These are phyloP conservation scores for Trametes sp. DNA, from an alignment of 1,284 basidiomycete genomes.

Conservation along the genomic window DNA sequence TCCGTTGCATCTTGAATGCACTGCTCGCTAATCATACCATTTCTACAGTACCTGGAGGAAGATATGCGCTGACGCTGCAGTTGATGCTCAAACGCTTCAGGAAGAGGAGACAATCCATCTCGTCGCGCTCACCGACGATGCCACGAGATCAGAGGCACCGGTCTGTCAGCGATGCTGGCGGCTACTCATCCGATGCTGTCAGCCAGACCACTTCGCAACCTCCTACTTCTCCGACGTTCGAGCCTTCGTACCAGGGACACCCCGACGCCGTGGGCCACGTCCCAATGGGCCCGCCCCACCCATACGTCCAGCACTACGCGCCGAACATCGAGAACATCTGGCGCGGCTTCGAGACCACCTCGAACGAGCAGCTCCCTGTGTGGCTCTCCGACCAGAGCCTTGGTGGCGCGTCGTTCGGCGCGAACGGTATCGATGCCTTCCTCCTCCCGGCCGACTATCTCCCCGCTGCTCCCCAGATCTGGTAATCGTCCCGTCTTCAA, in stretches of 20 bases:
- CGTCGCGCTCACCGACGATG: slow-evolving; percentile 66
- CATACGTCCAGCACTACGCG: slow-evolving; percentile 43
- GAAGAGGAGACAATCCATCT: slow-evolving; percentile 62
- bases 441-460: slow-evolving; percentile 78
- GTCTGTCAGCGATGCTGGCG: slow-evolving; percentile 35
- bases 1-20: slow-evolving; percentile 7
- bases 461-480: slow-evolving; percentile 73
- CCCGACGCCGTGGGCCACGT: slow-evolving; percentile 36
- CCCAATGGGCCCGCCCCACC: slow-evolving; percentile 39
- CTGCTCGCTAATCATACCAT: slow-evolving; percentile 11
- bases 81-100: slow-evolving; percentile 86
- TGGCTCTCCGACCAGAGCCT: slow-evolving; percentile 85
- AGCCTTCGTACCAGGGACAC: slow-evolving; percentile 37
- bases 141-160: slow-evolving; percentile 51
- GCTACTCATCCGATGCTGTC: slow-evolving; percentile 36
- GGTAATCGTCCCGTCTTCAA: slow-evolving; percentile 49
- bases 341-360: slow-evolving; percentile 73
- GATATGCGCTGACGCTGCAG: slow-evolving; percentile 88
- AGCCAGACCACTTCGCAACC: slow-evolving; percentile 34
- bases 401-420: slow-evolving; percentile 75
- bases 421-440: slow-evolving; percentile 85
- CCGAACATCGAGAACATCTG: slow-evolving; percentile 76
- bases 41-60: slow-evolving; percentile 80
- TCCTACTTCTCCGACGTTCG: slow-evolving; percentile 43
- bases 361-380: slow-evolving; percentile 77